Evolutionary conservation across 805 yeast species (phyloP).

Genomic region (Starmera quercuum): DNA sequence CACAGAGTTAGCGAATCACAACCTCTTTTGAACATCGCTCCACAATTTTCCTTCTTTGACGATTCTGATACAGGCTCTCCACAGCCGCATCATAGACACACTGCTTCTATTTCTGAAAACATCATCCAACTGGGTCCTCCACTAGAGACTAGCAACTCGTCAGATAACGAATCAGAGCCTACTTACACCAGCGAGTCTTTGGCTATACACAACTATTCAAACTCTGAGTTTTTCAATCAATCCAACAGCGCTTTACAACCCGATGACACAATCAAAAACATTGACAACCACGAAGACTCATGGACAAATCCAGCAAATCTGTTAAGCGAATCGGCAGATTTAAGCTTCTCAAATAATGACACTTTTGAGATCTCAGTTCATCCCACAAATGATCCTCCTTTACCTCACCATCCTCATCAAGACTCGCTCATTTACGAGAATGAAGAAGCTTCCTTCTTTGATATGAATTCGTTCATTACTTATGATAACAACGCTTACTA

Average conservation of each 20-base stretch:
- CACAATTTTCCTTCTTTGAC: slow-evolving; percentile 2
- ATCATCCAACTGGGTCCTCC: slow-evolving; percentile 2
- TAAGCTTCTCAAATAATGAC: slow-evolving; percentile 1
- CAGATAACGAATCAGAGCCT: slow-evolving; percentile 1
- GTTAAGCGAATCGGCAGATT: background rate
- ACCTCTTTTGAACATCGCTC: background rate
- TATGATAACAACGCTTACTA: background rate
- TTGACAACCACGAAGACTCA: background rate
- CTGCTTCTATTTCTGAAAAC: slow-evolving; percentile 1
- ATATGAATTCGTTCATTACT: background rate
- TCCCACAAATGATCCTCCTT: background rate
- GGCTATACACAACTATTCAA: background rate
- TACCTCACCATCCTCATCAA: background rate
- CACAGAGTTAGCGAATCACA: background rate
- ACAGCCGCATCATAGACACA: background rate
- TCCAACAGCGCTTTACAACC: no score
- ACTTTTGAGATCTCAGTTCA: background rate
- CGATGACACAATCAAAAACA: background rate
- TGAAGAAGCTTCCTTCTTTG: background rate
- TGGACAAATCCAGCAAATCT: background rate
- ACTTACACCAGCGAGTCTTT: background rate
- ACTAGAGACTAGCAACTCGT: slow-evolving; percentile 2
- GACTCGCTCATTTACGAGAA: background rate
- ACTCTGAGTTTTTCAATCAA: no score
- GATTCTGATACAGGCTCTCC: slow-evolving; percentile 3